Evolutionary conservation across 306 rosid species (phyloP), one percentile per base, ranked within the genome.

Genomic region (Citrullus mucosospermus): DNA sequence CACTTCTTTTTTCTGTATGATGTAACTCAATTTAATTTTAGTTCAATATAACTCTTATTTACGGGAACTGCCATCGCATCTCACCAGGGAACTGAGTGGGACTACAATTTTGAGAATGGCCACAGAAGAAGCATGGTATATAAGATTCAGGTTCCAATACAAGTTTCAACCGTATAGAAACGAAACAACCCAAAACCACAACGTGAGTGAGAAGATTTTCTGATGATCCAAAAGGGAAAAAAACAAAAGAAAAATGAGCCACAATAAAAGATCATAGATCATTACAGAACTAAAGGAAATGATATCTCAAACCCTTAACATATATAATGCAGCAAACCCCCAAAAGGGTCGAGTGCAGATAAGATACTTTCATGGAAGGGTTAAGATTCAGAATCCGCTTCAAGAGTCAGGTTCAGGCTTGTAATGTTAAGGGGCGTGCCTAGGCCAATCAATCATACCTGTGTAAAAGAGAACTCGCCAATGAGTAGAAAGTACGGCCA

Each of bases 361-460:
- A 22, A 10, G 53, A 17, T 68, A 67, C 28, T 15, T 17, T 18
- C 30, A 66, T 32, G 25, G 50, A 16, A 16, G 50, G 44, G 43
- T 62, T 25, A 28, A 60, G 30, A 60, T 25, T 62, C 68, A 62
- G 43, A 62, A 62, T 30, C 43, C 68, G 22, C 69, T 69, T 69
- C 75, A 69, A 34, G 41, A 68, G 75, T 70, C 76, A 44, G 34
- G 34, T 67, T 67, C 11, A 67, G 32, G 51, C 73, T 65, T 65
- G 72, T 65, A 65, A 8, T 36, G 51, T 69, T 69, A 44, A 38
- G 10, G 51, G 10, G 51, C 56, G 7, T 1, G 12, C 38, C 56
- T n/a, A n/a, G n/a, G 76, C 57, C 76, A 12, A 70, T 44, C 58
- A 25, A 70, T 46, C 41, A 22, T 70, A 53, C 76, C 76, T 70